phyloP scores from a whole-genome alignment of 2,329 filamentous ascomycete genomes.

The Akanthomyces lecanii region DNA sequence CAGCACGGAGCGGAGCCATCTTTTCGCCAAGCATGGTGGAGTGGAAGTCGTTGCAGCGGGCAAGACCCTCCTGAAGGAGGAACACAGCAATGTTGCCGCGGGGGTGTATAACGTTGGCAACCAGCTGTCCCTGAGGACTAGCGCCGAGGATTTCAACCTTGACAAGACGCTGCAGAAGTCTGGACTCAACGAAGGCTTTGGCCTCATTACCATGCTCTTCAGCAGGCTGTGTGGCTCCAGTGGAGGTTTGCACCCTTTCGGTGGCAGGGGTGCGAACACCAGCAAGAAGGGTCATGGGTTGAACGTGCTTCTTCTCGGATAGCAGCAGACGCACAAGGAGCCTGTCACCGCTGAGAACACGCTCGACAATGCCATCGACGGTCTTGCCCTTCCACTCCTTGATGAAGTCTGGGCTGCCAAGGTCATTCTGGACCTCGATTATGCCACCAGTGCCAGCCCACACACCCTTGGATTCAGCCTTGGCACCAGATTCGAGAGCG shows the following conservation, averaged over 20 bases:
- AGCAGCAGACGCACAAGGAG: slow-evolving; percentile 78
- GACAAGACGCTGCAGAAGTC: slow-evolving; percentile 81
- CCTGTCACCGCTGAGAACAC: slow-evolving; percentile 86
- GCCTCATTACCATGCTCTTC: slow-evolving; percentile 91
- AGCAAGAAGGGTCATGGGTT: slow-evolving; percentile 84
- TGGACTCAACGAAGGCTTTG: slow-evolving; percentile 77
- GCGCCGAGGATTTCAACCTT: slow-evolving; percentile 79
- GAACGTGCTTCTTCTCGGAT: slow-evolving; percentile 77
- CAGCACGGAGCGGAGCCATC: slow-evolving; percentile 80
- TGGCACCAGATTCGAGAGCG: slow-evolving; percentile 71
- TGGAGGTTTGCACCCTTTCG: slow-evolving; percentile 73
- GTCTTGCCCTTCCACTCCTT: slow-evolving; percentile 81
- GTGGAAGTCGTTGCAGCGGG: slow-evolving; percentile 92
- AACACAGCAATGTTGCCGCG: slow-evolving; percentile 91
- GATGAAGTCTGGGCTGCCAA: slow-evolving; percentile 73
- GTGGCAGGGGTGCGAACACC: slow-evolving; percentile 88
- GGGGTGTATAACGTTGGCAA: slow-evolving; percentile 82
- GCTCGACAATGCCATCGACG: slow-evolving; percentile 82
- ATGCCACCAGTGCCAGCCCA: slow-evolving; percentile 64
- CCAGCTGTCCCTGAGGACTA: slow-evolving; percentile 86
- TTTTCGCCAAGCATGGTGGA: slow-evolving; percentile 84
- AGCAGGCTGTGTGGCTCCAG: slow-evolving; percentile 74
- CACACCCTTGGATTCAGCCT: slow-evolving; percentile 72
- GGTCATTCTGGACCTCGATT: slow-evolving; percentile 77
- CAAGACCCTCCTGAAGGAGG: slow-evolving; percentile 81